Base-by-base conservation (phyloP, 257 asterid genomes). In the Ligustrum vulgare region DNA sequence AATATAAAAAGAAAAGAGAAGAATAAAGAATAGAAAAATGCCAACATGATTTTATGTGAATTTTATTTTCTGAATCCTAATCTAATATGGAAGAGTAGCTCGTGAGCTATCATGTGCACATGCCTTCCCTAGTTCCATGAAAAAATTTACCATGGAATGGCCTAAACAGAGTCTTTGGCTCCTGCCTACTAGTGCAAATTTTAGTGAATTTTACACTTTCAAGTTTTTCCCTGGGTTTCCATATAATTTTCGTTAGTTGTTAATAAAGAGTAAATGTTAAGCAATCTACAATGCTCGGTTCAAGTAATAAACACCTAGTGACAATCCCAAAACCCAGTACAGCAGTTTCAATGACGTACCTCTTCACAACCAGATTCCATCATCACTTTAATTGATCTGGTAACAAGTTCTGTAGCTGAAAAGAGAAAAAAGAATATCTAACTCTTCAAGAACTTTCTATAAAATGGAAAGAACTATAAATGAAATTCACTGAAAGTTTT, bases 281-380 rank as follows among this genome's bases (percentile, higher is more conserved):
- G 47, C 32, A 69, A 69, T 37, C 60, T 31, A 32, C 22, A 60
- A 31, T 66, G 15, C 45, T 31, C 8, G 5, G 37, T 25, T 39
- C 16, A 39, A 70, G 4, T 13, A n/a, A 70, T 20, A 31, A 23
- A 70, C n/a, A 28, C 36, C 36, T 20, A 3, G 33, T 20, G 5
- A 70, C 25, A 70, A 4, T 56, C 36, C 13, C 39, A 33, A 20
- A 71, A 54, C 65, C 23, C 37, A 20, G 56, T 6, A 15, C 67
- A 35, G 18, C 63, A 43, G 65, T 51, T 25, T 12, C 7, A 28
- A 25, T 18, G 60, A 35, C 84, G 51, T 84, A 91, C 98, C 97
- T 94, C 98, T 86, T 94, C 97, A 67, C 98, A 94, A 54, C 97
- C 97, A 34, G 96, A 90, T 77, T 88, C 91, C 96, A 92, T 89